Percentiles rank a stretch among this genome's conserved stretches.
Conservation (phyloP, 345 rosid species). For the Eucalyptus decipiens region DNA sequence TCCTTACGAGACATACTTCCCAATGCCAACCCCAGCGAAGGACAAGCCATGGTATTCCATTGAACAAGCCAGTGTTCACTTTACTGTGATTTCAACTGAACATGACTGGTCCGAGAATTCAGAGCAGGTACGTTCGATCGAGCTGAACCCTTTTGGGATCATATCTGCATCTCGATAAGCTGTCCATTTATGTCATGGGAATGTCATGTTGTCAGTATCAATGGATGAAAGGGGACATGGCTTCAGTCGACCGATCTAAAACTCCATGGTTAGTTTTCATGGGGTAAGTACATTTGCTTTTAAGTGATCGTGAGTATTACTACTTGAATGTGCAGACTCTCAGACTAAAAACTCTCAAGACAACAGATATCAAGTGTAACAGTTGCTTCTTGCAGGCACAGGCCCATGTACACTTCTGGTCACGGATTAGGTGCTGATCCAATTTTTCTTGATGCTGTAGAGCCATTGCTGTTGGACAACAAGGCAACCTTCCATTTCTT, state of each 20-base stretch:
- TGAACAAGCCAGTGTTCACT: conserved; percentile 44
- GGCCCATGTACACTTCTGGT: conserved; percentile 46
- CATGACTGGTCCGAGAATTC: conserved; percentile 27
- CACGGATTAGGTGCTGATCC: conserved; percentile 2
- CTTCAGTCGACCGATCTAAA: conserved; percentile 36
- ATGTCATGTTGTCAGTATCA: conserved; percentile 11
- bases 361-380: neutral
- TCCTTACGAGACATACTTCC: conserved; percentile 57
- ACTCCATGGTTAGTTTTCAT: conserved; percentile 55
- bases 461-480: conserved; percentile 32
- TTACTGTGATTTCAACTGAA: conserved; percentile 57
- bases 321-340: no score
- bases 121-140: conserved; percentile 26
- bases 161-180: neutral
- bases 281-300: conserved; percentile 23
- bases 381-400: conserved; percentile 34
- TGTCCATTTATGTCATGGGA: neutral
- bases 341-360: neutral
- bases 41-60: conserved; percentile 75
- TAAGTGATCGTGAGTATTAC: neutral
- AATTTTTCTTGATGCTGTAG: conserved; percentile 10
- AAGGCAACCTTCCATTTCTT: conserved; percentile 13
- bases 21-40: conserved; percentile 47
- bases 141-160: neutral
- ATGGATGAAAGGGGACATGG: conserved; percentile 55